Base-by-base conservation (phyloP, 805 yeast species). In the Saccharomycopsis guyanensis region DNA sequence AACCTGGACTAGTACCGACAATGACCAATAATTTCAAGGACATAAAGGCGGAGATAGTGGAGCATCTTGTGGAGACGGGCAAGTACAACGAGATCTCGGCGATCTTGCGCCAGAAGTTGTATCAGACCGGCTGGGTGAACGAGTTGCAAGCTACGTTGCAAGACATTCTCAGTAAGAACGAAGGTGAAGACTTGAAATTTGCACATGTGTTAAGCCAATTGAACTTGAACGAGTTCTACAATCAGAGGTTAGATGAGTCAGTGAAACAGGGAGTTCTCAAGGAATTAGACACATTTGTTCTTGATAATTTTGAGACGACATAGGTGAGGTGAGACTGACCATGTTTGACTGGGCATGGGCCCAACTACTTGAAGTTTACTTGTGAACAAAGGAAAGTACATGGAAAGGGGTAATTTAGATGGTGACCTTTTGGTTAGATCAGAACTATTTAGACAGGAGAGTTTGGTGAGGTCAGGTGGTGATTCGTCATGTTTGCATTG, bases 81-180 rank as follows among this genome's bases (percentile, higher is more conserved):
- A 84, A 82, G 63, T 87, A 87, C 62, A 91, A 84, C 51, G 71
- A 73, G 70, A 82, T 86, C 46, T 79, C 82, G 42, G 73, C 75
- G 43, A 69, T 72, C 40, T 65, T 89, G 49, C 77, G 78, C 55
- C 71, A 80, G 46, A 76, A 75, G 56, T 71, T 89, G 8, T 72
- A 78, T 43, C 83, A 84, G 57, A 72, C 82, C 1, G 96, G 96
- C 4, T 89, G 97, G 97, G 78, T 76, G 50, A 95, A 86, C 55
- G 72, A 80, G 45, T 89, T 23, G 70, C 76, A 39, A 73, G 71
- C 34, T 55, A 40, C 31, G 27, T 42, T 33, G 33, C 15, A 8
- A 18, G 40, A 43, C 20, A 34, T 47, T 13, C 12, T 43, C 27
- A 41, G 27, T 23, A 38, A 15, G 12, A 38, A 36, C 35, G 47